A percentile compares a stretch with the other conserved stretches of the same genome.
Conservation (phyloP, 306 rosid genomes). For the Rosa rugosa region DNA sequence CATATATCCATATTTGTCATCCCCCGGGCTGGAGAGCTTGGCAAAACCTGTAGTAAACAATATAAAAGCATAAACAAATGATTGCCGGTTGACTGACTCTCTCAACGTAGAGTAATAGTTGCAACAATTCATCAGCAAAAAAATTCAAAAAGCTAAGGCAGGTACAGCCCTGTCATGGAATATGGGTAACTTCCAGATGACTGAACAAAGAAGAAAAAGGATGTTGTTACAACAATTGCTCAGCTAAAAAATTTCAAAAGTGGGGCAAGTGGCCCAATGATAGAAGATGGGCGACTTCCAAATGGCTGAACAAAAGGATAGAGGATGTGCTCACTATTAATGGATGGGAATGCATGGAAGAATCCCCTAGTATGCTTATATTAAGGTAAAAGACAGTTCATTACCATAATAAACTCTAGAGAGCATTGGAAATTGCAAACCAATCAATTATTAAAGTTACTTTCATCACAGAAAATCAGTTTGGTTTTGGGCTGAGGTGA, state of each 20-base stretch:
- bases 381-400: neutral
- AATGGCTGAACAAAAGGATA: neutral
- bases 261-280: neutral
- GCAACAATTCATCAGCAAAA: neutral
- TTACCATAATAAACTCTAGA: neutral
- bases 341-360: neutral
- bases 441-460: neutral
- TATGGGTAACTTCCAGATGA: neutral
- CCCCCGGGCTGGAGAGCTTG: conserved; percentile 51
- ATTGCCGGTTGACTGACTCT: neutral
- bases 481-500: neutral
- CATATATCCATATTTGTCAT: conserved; percentile 49
- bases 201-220: neutral
- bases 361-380: neutral
- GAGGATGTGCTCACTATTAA: neutral
- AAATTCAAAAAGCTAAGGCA: too few species aligned
- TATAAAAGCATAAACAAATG: neutral
- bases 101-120: neutral
- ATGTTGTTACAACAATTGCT: too few species aligned
- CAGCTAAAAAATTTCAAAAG: neutral
- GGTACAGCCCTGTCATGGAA: neutral
- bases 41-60: conserved; percentile 43
- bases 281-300: neutral
- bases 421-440: neutral
- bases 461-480: neutral